Evolutionary conservation across 257 asterid genomes (phyloP).

Genomic region (Petunia secreta): DNA sequence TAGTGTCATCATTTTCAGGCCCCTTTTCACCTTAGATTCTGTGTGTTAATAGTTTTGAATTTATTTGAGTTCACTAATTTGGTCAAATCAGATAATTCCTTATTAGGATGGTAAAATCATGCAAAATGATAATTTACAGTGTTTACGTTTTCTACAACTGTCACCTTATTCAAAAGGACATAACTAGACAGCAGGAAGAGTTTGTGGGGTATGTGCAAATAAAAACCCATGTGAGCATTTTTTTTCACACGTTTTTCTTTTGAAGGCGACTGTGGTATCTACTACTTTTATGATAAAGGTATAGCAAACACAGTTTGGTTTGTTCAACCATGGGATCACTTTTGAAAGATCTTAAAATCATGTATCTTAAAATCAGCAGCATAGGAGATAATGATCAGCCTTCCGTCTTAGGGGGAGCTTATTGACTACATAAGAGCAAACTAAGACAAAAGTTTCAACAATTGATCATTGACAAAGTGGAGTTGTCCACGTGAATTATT

Average conservation of each 20-base stretch:
- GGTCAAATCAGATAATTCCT: slow-evolving; percentile 5
- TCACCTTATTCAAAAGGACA: neutral
- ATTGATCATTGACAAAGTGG: slow-evolving; percentile 4
- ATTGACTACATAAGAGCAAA: neutral
- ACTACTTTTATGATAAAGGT: too few species aligned
- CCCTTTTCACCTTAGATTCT: slow-evolving; percentile 37
- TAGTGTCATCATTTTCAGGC: slow-evolving; percentile 48
- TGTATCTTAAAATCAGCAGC: slow-evolving; percentile 19
- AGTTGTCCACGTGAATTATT: neutral
- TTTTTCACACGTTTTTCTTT: too few species aligned
- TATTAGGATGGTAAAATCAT: slow-evolving; percentile 8
- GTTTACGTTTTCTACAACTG: neutral
- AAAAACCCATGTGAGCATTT: neutral
- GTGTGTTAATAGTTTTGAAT: slow-evolving; percentile 7
- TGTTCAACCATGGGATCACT: neutral
- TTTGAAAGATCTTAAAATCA: neutral
- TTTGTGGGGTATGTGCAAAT: neutral
- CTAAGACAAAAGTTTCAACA: neutral
- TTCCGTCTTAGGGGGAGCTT: neutral
- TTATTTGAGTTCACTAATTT: slow-evolving; percentile 15
- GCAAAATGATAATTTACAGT: slow-evolving; percentile 7
- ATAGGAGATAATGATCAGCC: neutral
- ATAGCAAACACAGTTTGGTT: too few species aligned
- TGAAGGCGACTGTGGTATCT: too few species aligned
- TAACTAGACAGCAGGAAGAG: neutral